These are phyloP conservation scores for Teunomyces gatunensis DNA, from an alignment of 805 yeast species.

Conservation along the genomic window DNA sequence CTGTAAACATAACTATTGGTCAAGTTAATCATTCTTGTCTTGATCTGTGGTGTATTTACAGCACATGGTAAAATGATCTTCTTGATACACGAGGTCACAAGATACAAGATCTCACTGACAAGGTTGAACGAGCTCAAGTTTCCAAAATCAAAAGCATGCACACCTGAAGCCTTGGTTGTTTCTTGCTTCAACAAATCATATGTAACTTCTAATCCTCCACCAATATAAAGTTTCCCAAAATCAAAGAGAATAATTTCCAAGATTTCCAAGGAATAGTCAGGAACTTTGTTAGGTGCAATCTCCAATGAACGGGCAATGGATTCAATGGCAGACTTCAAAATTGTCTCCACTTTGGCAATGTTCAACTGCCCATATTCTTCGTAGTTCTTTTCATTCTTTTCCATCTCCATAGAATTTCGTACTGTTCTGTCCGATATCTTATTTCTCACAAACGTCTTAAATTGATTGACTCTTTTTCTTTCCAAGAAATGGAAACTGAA, in stretches of 20 bases:
- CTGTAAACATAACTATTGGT: conserved; percentile 59
- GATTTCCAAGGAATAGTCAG: conserved; percentile 62
- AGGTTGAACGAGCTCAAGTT: conserved; percentile 50
- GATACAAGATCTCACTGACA: conserved; percentile 58
- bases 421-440: conserved; percentile 32
- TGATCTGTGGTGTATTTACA: conserved; percentile 52
- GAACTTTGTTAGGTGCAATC: conserved; percentile 59
- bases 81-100: conserved; percentile 70
- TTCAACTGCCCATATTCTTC: conserved; percentile 29
- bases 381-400: conserved; percentile 11
- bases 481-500: conserved; percentile 35
- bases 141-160: conserved; percentile 38
- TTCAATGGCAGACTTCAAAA: conserved; percentile 69
- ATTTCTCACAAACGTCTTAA: conserved; percentile 56
- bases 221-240: conserved; percentile 72
- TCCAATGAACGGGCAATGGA: conserved; percentile 75
- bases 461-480: conserved; percentile 48
- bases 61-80: conserved; percentile 76
- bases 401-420: conserved; percentile 30
- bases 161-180: conserved; percentile 25
- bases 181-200: conserved; percentile 46
- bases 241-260: conserved; percentile 66
- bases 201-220: conserved; percentile 69
- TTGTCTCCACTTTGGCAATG: conserved; percentile 53
- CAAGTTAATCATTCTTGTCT: conserved; percentile 56